Conservation (phyloP, 805 yeast species). For the Pichia sporocuriosa region DNA sequence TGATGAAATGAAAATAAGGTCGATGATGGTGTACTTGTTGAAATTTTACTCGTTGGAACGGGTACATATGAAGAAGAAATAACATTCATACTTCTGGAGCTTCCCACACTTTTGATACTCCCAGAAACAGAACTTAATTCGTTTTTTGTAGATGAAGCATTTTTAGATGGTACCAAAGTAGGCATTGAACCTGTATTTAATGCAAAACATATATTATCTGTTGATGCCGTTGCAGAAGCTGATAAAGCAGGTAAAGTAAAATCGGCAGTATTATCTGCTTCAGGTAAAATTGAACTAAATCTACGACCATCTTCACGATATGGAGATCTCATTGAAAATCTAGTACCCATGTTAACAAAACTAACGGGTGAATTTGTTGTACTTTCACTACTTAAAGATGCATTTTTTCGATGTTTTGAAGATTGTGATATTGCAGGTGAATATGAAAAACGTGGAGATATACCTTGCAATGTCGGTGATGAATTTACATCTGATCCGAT, state of each 20-base stretch:
- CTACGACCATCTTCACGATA: neutral
- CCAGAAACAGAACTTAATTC: conserved; percentile 1
- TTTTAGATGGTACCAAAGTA: neutral
- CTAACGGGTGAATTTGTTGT: neutral
- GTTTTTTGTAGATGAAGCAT: neutral
- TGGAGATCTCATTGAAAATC: neutral
- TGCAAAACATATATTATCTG: neutral
- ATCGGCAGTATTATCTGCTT: neutral
- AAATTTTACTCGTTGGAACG: neutral
- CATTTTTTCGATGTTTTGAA: neutral
- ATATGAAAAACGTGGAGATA: conserved; percentile 2
- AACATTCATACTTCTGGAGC: neutral
- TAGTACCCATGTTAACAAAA: neutral
- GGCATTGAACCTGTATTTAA: neutral
- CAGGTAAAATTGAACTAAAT: neutral
- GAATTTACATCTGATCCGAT: conserved; percentile 6
- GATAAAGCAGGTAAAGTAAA: neutral
- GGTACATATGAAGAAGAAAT: neutral
- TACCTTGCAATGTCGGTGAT: neutral
- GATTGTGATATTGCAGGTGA: neutral
- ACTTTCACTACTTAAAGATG: neutral
- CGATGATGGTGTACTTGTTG: neutral
- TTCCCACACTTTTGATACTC: conserved; percentile 4
- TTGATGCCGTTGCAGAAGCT: neutral
- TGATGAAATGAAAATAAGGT: neutral